These are phyloP conservation scores for Mucor piriformis DNA, from an alignment of 371 early-diverging fungal genomes.

Conservation along the genomic window DNA sequence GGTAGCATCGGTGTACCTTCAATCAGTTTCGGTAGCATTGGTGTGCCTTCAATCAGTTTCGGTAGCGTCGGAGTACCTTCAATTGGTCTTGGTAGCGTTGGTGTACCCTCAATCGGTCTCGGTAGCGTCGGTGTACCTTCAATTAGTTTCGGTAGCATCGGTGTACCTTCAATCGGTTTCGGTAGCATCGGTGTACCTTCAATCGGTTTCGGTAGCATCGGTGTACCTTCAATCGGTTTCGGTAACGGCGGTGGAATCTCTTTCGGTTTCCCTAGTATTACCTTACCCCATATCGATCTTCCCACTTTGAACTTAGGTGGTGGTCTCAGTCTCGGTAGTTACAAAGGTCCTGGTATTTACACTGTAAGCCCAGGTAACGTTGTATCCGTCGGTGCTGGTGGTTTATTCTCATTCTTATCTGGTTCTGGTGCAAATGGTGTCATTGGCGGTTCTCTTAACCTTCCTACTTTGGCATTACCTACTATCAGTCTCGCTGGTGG, in stretches of 20 bases:
- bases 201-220: background rate
- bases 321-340: background rate
- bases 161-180: no score
- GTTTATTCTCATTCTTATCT: background rate
- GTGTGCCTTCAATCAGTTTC: constrained; percentile 5
- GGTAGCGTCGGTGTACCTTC: no score
- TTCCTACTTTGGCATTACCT: constrained; percentile 1
- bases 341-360: constrained; percentile 6
- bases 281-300: constrained; percentile 1
- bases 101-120: no score
- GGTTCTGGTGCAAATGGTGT: background rate
- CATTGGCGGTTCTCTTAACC: background rate
- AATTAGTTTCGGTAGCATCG: no score
- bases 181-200: no score
- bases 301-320: background rate
- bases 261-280: constrained; percentile 2
- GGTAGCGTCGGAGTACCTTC: background rate
- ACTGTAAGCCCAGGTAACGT: constrained; percentile 1
- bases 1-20: background rate
- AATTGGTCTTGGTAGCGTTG: no score
- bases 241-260: no score
- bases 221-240: no score
- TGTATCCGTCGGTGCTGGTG: constrained; percentile 1
- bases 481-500: background rate
- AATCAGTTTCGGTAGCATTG: background rate